Conservation (phyloP, 108 stramenopile species). For the Hondaea fermentalgiana region DNA sequence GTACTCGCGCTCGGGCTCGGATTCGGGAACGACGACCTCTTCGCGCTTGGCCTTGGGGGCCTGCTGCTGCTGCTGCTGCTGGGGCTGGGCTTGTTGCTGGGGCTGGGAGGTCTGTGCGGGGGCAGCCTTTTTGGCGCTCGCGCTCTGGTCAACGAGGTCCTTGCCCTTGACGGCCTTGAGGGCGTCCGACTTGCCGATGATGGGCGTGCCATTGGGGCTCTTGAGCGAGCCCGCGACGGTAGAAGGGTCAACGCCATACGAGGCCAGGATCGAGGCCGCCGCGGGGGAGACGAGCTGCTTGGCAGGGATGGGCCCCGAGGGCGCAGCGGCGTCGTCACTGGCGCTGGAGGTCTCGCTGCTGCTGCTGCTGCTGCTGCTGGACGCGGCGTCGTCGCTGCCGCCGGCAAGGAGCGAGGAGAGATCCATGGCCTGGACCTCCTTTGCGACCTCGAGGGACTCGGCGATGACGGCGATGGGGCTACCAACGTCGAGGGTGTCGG, state of each 20-base stretch:
- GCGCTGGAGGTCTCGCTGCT: background rate
- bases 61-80: background rate
- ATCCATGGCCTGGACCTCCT: background rate
- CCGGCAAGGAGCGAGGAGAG: background rate
- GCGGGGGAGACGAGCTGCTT: background rate
- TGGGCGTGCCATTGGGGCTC: background rate
- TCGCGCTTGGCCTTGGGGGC: background rate
- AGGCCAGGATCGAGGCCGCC: background rate
- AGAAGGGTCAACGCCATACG: background rate
- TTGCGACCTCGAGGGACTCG: slow-evolving; percentile 54
- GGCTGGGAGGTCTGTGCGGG: background rate
- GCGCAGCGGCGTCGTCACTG: background rate
- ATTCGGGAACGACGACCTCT: background rate
- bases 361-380: background rate
- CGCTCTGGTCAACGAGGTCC: background rate
- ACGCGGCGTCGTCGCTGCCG: background rate
- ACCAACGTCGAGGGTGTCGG: slow-evolving; percentile 64
- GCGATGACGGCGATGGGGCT: slow-evolving; percentile 77
- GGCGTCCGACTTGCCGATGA: background rate
- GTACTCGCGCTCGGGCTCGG: slow-evolving; percentile 20
- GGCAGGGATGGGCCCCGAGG: background rate
- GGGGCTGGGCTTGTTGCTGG: background rate
- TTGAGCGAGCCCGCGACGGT: background rate
- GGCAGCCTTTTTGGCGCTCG: background rate
- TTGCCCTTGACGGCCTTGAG: background rate